Conservation (phyloP, 768 basidiomycete genomes). For the Lactarius evosmus region DNA sequence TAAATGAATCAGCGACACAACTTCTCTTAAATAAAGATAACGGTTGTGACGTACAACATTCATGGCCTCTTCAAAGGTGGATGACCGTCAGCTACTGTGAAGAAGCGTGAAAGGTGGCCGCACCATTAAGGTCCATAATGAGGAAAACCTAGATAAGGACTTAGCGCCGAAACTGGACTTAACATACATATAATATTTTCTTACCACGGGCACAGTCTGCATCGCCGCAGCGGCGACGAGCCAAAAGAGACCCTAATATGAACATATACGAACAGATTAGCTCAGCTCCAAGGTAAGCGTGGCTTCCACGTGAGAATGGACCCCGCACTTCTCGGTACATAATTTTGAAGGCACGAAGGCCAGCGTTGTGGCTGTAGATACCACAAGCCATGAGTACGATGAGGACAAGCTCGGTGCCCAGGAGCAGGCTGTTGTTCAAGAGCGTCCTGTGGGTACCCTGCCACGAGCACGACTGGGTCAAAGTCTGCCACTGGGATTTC, state of each 20-base stretch:
- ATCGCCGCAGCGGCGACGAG: constrained; percentile 9
- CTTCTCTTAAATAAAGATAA: not conserved
- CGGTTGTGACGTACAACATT: constrained; percentile 17
- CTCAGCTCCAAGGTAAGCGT: not conserved
- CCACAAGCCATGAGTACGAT: constrained; percentile 14
- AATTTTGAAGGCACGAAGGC: constrained; percentile 11
- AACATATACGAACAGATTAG: not conserved
- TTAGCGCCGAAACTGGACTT: not conserved
- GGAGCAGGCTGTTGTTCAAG: not conserved
- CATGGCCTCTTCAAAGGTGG: constrained; percentile 12
- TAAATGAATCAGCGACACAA: not conserved
- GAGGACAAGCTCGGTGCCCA: constrained; percentile 8
- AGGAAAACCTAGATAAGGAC: constrained; percentile 19
- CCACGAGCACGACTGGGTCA: not conserved
- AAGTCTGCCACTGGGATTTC: not conserved
- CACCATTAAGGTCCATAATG: constrained; percentile 19
- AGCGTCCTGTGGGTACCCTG: not conserved
- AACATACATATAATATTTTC: not conserved
- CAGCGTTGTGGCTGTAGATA: constrained; percentile 12
- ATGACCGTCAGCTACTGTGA: constrained; percentile 3
- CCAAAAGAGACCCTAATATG: constrained; percentile 22
- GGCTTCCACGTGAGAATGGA: not conserved
- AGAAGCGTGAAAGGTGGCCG: not conserved
- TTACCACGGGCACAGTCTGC: constrained; percentile 17
- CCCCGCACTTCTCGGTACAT: constrained; percentile 22